Evolutionary conservation across 1,284 basidiomycete species (phyloP).

Genomic region (Cutaneotrichosporon sp.): DNA sequence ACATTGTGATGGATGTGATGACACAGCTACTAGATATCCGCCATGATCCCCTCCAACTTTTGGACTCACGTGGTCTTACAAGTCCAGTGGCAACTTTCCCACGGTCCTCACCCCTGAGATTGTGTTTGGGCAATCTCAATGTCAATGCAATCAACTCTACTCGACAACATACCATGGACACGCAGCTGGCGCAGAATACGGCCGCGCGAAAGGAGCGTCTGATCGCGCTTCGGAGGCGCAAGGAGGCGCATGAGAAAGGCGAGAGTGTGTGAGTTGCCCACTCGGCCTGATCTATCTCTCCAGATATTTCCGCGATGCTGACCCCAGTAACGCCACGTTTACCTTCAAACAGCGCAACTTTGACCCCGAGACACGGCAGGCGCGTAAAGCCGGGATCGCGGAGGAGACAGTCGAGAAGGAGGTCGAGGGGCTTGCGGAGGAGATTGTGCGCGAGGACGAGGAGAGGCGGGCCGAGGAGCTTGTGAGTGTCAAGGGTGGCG

Average conservation of each 20-base stretch:
- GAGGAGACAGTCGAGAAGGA: slow-evolving; percentile 82
- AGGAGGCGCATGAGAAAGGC: slow-evolving; percentile 61
- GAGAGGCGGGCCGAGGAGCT: slow-evolving; percentile 79
- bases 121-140: not conserved
- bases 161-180: slow-evolving; percentile 51
- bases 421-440: slow-evolving; percentile 77
- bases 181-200: slow-evolving; percentile 78
- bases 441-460: slow-evolving; percentile 82
- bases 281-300: not conserved
- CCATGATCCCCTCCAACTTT: slow-evolving; percentile 21
- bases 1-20: not conserved
- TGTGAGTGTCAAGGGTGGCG: slow-evolving; percentile 56
- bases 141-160: slow-evolving; percentile 1
- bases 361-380: slow-evolving; percentile 75
- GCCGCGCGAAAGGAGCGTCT: slow-evolving; percentile 84
- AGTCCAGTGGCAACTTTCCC: slow-evolving; percentile 25
- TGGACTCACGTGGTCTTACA: not conserved
- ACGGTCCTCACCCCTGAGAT: slow-evolving; percentile 24
- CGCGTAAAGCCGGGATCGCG: slow-evolving; percentile 66
- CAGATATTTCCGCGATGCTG: not conserved
- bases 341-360: slow-evolving; percentile 74
- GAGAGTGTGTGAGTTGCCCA: slow-evolving; percentile 24
- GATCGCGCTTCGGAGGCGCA: slow-evolving; percentile 73
- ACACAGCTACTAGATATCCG: not conserved
- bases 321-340: slow-evolving; percentile 56